Conservation (phyloP, 2,329 filamentous ascomycete species). For the Parafenestella ontariensis region DNA sequence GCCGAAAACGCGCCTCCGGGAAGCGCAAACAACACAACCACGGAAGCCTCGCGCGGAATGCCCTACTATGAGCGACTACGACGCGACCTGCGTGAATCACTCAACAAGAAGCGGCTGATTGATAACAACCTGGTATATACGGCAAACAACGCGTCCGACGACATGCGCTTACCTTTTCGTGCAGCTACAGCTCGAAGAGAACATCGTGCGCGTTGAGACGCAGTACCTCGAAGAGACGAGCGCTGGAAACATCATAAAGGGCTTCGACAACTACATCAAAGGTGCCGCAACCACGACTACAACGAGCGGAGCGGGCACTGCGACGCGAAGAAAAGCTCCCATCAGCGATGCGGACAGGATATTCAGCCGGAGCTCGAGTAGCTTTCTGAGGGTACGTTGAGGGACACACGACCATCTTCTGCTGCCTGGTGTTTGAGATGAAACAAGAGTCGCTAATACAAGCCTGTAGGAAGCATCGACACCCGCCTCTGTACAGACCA, state of each 20-base stretch:
- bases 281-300: slow-evolving; percentile 69
- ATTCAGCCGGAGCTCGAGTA: slow-evolving; percentile 61
- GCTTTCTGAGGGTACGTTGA: slow-evolving; percentile 46
- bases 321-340: slow-evolving; percentile 66
- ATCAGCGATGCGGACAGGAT: slow-evolving; percentile 75
- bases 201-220: slow-evolving; percentile 82
- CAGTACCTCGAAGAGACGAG: slow-evolving; percentile 86
- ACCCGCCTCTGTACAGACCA: slow-evolving; percentile 48
- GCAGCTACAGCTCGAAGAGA: slow-evolving; percentile 73
- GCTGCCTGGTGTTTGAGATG: not conserved
- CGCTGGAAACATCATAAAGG: slow-evolving; percentile 92
- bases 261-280: slow-evolving; percentile 99
- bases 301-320: slow-evolving; percentile 47
- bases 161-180: slow-evolving; percentile 19
- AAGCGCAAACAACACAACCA: slow-evolving; percentile 42
- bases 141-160: slow-evolving; percentile 1
- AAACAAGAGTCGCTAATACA: slow-evolving; percentile 18
- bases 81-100: slow-evolving; percentile 69
- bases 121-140: slow-evolving; percentile 65
- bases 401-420: not conserved
- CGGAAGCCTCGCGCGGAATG: slow-evolving; percentile 58
- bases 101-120: slow-evolving; percentile 69
- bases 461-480: slow-evolving; percentile 48
- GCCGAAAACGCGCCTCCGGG: slow-evolving; percentile 56
- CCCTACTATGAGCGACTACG: slow-evolving; percentile 78